Conservation (phyloP, 345 rosid species). For the Melaleuca alternifolia region DNA sequence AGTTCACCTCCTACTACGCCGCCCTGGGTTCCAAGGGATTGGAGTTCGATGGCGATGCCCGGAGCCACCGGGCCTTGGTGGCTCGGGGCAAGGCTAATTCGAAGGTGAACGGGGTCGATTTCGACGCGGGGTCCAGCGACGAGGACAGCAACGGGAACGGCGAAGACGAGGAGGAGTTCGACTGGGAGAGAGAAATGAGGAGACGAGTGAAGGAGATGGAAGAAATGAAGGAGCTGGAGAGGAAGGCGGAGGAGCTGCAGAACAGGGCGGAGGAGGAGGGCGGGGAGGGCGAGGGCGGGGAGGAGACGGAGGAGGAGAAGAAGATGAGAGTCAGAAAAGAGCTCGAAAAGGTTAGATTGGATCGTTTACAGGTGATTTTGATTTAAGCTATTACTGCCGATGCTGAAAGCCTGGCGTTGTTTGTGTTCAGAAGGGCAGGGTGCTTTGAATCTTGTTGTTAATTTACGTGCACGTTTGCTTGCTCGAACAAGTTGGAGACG, state of each 20-base stretch:
- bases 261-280: slow-evolving; percentile 31
- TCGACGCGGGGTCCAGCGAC: slow-evolving; percentile 29
- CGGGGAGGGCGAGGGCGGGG: slow-evolving; percentile 11
- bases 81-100: slow-evolving; percentile 59
- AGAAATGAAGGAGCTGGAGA: slow-evolving; percentile 78
- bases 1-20: slow-evolving; percentile 6
- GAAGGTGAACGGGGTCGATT: slow-evolving; percentile 65
- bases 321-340: slow-evolving; percentile 75
- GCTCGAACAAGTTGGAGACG: neutral
- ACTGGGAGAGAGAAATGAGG: slow-evolving; percentile 78
- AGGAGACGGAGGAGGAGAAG: slow-evolving; percentile 81
- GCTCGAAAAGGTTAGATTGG: slow-evolving; percentile 57
- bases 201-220: slow-evolving; percentile 64
- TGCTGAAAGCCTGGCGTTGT: neutral
- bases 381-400: neutral
- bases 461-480: neutral
- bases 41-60: slow-evolving; percentile 44
- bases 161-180: slow-evolving; percentile 28
- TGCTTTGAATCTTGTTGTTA: neutral
- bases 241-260: slow-evolving; percentile 85
- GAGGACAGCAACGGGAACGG: slow-evolving; percentile 37
- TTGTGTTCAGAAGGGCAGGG: neutral
- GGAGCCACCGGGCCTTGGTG: slow-evolving; percentile 20
- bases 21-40: slow-evolving; percentile 23
- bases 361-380: neutral